Conservation (phyloP, 2,329 filamentous ascomycete genomes). For the Polychaeton citri region DNA sequence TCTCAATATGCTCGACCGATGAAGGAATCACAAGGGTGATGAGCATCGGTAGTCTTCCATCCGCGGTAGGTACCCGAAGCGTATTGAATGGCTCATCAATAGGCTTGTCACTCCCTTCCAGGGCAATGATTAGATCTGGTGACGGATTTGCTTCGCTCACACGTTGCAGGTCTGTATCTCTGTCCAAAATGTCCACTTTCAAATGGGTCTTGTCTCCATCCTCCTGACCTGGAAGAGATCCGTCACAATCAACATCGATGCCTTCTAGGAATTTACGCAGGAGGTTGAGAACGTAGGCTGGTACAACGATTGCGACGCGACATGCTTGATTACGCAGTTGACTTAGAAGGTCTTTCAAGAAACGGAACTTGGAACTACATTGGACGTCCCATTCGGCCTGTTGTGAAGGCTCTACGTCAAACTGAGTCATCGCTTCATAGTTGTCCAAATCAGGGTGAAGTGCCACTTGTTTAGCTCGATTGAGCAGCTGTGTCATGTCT, state of each 20-base stretch:
- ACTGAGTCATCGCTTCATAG: conserved; percentile 16
- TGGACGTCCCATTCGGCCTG: conserved; percentile 22
- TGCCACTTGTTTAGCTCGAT: conserved; percentile 13
- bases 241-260: conserved; percentile 10
- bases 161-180: no score
- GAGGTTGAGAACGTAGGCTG: conserved; percentile 17
- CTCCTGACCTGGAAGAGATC: no score
- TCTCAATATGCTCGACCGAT: conserved; percentile 28
- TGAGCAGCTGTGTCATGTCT: conserved; percentile 14
- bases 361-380: conserved; percentile 24
- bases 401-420: conserved; percentile 10
- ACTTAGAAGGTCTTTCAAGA: conserved; percentile 19
- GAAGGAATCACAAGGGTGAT: conserved; percentile 29
- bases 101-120: no score
- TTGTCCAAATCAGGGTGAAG: conserved; percentile 24
- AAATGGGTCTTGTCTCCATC: no score
- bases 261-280: conserved; percentile 20
- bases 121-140: no score
- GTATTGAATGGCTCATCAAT: no score
- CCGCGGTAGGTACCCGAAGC: no score
- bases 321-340: conserved; percentile 10
- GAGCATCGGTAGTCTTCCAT: no score
- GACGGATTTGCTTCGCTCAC: no score
- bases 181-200: no score
- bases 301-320: conserved; percentile 19